These are phyloP conservation scores for Eucalyptus camaldulensis DNA, from an alignment of 345 rosid species.

Conservation along the genomic window DNA sequence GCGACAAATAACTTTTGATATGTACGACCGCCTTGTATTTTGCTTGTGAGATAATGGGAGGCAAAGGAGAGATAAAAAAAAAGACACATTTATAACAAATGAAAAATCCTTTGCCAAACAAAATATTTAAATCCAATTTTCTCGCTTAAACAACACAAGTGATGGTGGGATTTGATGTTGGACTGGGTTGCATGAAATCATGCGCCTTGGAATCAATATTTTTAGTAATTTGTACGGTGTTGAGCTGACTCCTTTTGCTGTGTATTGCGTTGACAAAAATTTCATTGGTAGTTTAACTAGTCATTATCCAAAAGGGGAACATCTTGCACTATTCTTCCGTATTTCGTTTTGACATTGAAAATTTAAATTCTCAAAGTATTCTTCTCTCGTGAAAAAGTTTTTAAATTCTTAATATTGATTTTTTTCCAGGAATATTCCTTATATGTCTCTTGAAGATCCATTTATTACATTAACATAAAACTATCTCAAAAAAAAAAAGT, in stretches of 20 bases:
- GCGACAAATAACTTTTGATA: neutral
- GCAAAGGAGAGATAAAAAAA: neutral
- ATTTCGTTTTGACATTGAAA: neutral
- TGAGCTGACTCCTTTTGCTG: neutral
- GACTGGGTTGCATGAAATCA: neutral
- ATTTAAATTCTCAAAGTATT: neutral
- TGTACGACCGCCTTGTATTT: neutral
- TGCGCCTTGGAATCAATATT: neutral
- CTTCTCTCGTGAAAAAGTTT: neutral
- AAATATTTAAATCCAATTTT: neutral
- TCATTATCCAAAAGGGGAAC: neutral
- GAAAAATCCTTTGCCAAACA: neutral
- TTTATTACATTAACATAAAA: neutral
- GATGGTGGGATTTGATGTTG: neutral
- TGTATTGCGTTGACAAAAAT: neutral
- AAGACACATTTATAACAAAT: neutral
- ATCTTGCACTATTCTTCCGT: neutral
- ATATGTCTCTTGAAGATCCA: neutral
- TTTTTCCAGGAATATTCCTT: neutral
- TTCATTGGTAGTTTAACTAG: neutral
- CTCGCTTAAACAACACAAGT: neutral
- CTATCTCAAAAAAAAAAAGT: neutral
- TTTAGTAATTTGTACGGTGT: neutral
- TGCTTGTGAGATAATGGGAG: neutral
- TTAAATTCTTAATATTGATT: neutral